Base-by-base conservation (phyloP, 2,329 filamentous ascomycete genomes). In the Chaetomiaceae sp. region DNA sequence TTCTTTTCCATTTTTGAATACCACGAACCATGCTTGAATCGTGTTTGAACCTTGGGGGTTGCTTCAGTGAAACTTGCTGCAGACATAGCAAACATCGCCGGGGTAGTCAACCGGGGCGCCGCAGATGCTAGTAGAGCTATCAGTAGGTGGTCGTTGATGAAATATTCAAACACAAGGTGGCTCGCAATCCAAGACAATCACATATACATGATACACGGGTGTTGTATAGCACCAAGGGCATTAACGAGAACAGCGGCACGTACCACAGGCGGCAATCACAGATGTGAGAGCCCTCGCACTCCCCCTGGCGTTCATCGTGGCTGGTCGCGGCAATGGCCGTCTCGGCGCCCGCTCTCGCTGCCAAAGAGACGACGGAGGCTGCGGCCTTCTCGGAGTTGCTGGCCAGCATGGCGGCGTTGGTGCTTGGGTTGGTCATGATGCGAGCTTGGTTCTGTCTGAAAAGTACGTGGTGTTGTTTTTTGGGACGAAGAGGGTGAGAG, bases 221-320 rank as follows among this genome's bases (percentile, higher is more conserved):
- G n/a, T 41, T 18, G 9, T 4, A 27, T 9, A 34, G 33, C 7
- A 29, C 5, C 2, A 16, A 37, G 23, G 21, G n/a, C 4, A 23
- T 11, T 11, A 20, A 11, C 10, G 4, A 46, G 21, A 13, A 8
- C 7, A 21, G 25, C 10, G 13, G 10, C 5, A 51, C 52, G 11
- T 48, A 55, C 53, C 57, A 59, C 8, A 41, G 40, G 7, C 27
- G 46, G 51, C 58, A 61, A 5, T 30, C 48, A 43, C 58, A 61
- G 3, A 53, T 44, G 38, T 60, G 51, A 3, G 10, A 2, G 11
- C 48, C 30, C 1, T 38, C 45, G 23, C 33, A 40, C 21, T 47
- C 33, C 9, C 14, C 4, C 13, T 33, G 41, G 27, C 14, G 42
- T n/a, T n/a, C n/a, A n/a, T n/a, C n/a, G 7, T 7, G n/a, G 20